A percentile compares a stretch with the other conserved stretches of the same genome.
phyloP scores from a whole-genome alignment of 306 rosid genomes.

The Lithocarpus polystachyus region DNA sequence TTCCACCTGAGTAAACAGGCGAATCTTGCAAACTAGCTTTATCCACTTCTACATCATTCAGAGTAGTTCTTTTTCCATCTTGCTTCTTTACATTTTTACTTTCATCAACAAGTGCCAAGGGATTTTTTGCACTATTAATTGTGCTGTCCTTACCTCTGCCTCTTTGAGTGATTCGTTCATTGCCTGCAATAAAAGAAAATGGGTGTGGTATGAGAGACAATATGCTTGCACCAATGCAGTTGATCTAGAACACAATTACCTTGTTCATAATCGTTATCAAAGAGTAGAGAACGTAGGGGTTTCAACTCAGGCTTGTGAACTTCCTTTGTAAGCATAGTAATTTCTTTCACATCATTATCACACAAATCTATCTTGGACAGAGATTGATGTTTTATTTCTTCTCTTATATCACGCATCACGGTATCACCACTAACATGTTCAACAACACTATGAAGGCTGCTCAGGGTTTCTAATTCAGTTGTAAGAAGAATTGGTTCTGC shows the following conservation, averaged over 20 bases:
- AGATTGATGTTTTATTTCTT: slow-evolving; percentile 33
- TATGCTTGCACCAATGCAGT: not conserved
- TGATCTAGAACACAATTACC: slow-evolving; percentile 35
- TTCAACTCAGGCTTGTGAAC: slow-evolving; percentile 34
- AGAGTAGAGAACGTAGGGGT: slow-evolving; percentile 32
- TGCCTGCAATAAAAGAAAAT: slow-evolving; percentile 36
- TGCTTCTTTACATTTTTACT: slow-evolving; percentile 37
- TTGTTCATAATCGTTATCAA: slow-evolving; percentile 31
- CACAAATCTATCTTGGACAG: slow-evolving; percentile 10
- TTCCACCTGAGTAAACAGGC: slow-evolving; percentile 29
- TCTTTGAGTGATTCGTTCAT: slow-evolving; percentile 14
- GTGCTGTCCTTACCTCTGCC: slow-evolving; percentile 28
- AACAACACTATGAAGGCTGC: slow-evolving; percentile 21
- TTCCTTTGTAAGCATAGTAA: slow-evolving; percentile 11
- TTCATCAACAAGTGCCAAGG: slow-evolving; percentile 26
- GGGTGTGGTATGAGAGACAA: slow-evolving; percentile 7
- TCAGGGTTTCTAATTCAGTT: slow-evolving; percentile 25
- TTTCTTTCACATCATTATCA: slow-evolving; percentile 29
- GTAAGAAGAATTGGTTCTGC: slow-evolving; percentile 28
- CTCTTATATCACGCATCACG: slow-evolving; percentile 10
- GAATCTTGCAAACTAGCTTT: slow-evolving; percentile 41
- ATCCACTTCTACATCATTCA: slow-evolving; percentile 32
- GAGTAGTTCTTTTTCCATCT: slow-evolving; percentile 28
- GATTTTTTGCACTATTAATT: slow-evolving; percentile 35
- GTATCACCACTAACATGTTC: slow-evolving; percentile 22